Conservation (phyloP, 208 protist species). For the Crithidia fasciculata region DNA sequence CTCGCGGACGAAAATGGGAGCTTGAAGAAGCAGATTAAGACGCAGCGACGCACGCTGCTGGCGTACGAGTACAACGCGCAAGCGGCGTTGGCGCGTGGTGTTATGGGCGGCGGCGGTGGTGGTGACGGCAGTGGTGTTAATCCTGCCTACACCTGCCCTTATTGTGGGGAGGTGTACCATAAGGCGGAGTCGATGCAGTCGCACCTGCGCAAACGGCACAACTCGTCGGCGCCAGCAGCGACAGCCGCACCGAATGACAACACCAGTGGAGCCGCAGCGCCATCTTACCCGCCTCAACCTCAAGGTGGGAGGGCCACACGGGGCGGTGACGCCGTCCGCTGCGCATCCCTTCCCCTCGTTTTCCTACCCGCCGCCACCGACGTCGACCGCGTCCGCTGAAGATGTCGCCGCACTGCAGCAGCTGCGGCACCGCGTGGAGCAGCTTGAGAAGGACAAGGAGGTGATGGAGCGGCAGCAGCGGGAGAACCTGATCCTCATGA, state of each 20-base stretch:
- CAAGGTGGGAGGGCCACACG: background rate
- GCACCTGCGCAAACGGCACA: conserved; percentile 88
- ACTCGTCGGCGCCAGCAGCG: conserved; percentile 6
- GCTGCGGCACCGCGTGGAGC: conserved; percentile 53
- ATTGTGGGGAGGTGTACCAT: conserved; percentile 81
- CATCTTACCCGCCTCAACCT: conserved; percentile 4
- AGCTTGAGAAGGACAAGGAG: conserved; percentile 69
- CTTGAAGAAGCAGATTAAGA: conserved; percentile 86
- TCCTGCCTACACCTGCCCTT: conserved; percentile 50
- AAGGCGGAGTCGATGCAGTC: conserved; percentile 90
- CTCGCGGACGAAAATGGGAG: conserved; percentile 64
- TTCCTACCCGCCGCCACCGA: background rate
- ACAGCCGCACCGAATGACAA: background rate
- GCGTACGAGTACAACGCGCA: conserved; percentile 84
- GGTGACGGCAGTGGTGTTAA: background rate
- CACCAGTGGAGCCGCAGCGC: background rate
- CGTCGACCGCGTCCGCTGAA: conserved; percentile 2
- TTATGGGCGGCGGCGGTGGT: background rate
- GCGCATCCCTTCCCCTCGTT: background rate
- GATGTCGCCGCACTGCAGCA: conserved; percentile 26
- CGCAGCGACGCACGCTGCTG: conserved; percentile 78
- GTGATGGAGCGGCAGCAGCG: conserved; percentile 63
- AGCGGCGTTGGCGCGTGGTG: conserved; percentile 23
- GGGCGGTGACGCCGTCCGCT: background rate
- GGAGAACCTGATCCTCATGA: conserved; percentile 67